Evolutionary conservation across 2,329 filamentous ascomycete species (phyloP).

Genomic region (Didymella lethalis): DNA sequence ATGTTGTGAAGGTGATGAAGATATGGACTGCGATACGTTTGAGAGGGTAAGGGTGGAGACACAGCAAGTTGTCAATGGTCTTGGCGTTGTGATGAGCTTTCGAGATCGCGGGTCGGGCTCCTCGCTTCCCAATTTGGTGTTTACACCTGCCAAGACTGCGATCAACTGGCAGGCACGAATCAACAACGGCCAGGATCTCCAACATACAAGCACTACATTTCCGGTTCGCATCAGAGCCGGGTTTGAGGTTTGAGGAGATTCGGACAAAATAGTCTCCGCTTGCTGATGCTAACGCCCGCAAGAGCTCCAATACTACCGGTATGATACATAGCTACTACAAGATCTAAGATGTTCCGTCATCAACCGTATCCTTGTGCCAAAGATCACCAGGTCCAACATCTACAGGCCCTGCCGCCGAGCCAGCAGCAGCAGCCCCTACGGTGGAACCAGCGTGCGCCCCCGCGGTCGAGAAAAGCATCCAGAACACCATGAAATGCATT

Average conservation of each 20-base stretch:
- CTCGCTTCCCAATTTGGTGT: conserved; percentile 18
- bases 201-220: too few species aligned
- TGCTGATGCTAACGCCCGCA: conserved; percentile 1
- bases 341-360: conserved; percentile 9
- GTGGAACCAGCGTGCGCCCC: conserved; percentile 38
- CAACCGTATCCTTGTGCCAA: conserved; percentile 14
- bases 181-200: not conserved
- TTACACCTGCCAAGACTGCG: conserved; percentile 16
- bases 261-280: not conserved
- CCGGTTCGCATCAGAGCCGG: too few species aligned
- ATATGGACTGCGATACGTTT: not conserved
- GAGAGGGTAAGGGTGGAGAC: not conserved
- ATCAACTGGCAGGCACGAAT: not conserved
- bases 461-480: conserved; percentile 85
- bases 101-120: conserved; percentile 6
- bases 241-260: not conserved
- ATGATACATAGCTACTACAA: not conserved
- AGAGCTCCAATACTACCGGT: not conserved
- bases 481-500: conserved; percentile 86
- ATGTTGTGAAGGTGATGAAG: conserved; percentile 28
- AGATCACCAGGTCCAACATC: conserved; percentile 29
- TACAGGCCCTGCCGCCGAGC: conserved; percentile 40
- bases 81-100: conserved; percentile 21
- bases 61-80: conserved; percentile 4
- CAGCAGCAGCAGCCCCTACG: conserved; percentile 37